Conservation (phyloP, 1,139 yeast genomes). For the Protomyces macrosporus region DNA sequence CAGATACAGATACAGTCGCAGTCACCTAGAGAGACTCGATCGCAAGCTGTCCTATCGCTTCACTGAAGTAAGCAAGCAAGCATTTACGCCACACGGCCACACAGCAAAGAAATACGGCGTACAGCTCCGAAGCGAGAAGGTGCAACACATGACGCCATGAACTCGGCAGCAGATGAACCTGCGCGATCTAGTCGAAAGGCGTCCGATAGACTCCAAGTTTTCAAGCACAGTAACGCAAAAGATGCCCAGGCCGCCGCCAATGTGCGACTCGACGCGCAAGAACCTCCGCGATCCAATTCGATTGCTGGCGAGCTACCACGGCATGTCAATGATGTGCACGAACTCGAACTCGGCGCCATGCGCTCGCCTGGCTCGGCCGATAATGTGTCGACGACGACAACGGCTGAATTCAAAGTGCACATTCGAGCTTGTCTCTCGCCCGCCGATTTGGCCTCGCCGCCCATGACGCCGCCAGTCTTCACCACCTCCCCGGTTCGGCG, state of each 20-base stretch:
- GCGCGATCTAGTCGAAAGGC: slow-evolving; percentile 24
- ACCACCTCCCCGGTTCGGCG: background rate
- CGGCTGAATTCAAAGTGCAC: slow-evolving; percentile 15
- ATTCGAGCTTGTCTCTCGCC: background rate
- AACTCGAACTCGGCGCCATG: slow-evolving; percentile 4
- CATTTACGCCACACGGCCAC: too few species aligned
- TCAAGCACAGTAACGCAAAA: slow-evolving; percentile 15
- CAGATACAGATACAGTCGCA: too few species aligned
- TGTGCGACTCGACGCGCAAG: background rate
- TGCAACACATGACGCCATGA: background rate
- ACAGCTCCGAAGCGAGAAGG: too few species aligned
- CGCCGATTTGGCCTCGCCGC: slow-evolving; percentile 1
- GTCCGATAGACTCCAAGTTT: slow-evolving; percentile 16
- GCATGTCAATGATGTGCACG: background rate
- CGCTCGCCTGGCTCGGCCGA: slow-evolving; percentile 1
- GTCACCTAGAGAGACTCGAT: too few species aligned
- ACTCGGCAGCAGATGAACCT: slow-evolving; percentile 5
- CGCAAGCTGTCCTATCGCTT: too few species aligned
- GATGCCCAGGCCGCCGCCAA: background rate
- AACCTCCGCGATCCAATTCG: background rate
- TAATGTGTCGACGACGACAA: slow-evolving; percentile 15
- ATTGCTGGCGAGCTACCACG: background rate
- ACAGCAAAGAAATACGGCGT: too few species aligned
- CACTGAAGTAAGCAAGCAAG: too few species aligned
- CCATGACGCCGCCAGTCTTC: background rate